Evolutionary conservation across 345 rosid species (phyloP).

Genomic region (Eucalyptus rudis): DNA sequence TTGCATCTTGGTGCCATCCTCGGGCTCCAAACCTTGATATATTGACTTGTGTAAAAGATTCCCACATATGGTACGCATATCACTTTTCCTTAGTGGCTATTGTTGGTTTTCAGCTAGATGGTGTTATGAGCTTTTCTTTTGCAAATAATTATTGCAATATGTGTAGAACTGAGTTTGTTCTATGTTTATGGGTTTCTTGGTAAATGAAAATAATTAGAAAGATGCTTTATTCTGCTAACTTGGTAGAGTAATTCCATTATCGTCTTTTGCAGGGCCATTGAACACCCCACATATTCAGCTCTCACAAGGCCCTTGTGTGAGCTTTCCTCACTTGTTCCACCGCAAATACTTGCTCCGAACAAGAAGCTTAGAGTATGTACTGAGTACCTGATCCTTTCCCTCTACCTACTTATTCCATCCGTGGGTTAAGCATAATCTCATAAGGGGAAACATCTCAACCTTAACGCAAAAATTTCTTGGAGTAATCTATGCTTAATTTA

Average conservation of each 20-base stretch:
- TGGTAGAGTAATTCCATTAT: not conserved
- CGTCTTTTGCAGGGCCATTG: conserved; percentile 75
- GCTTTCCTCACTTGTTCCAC: conserved; percentile 85
- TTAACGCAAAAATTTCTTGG: not conserved
- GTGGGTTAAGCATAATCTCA: not conserved
- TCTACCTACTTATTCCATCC: not conserved
- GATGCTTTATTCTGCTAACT: not conserved
- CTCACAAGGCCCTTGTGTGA: conserved; percentile 97
- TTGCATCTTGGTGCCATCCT: conserved; percentile 99
- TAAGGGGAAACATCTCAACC: not conserved
- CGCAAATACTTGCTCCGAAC: conserved; percentile 76
- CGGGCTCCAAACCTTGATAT: conserved; percentile 99
- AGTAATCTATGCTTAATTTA: not conserved
- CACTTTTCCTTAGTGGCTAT: not conserved
- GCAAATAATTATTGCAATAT: not conserved
- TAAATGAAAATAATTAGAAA: not conserved
- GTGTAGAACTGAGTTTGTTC: not conserved
- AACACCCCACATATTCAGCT: conserved; percentile 96
- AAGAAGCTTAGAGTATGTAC: conserved; percentile 85
- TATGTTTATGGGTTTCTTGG: not conserved
- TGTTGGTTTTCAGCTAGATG: not conserved
- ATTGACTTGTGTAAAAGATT: conserved; percentile 93
- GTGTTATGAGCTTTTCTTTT: not conserved
- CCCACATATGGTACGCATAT: conserved; percentile 77
- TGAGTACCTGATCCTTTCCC: not conserved